phyloP scores from a whole-genome alignment of 441 rosid genomes.

The Populus hybrid region DNA sequence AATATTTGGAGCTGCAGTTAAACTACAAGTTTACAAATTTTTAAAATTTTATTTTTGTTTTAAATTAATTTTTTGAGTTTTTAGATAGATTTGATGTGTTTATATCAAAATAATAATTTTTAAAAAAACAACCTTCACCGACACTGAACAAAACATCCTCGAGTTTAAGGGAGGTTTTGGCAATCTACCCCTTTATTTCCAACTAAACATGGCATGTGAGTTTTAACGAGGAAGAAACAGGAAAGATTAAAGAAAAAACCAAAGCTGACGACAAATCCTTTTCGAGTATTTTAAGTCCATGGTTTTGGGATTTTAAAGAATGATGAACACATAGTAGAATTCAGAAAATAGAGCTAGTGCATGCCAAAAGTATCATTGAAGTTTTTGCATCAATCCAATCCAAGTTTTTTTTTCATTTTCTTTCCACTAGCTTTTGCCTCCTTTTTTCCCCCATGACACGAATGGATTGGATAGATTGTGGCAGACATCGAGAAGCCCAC shows the following conservation, averaged over 20 bases:
- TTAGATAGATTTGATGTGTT: too few relatives aligned
- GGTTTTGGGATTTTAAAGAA: background rate
- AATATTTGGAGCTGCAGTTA: too few relatives aligned
- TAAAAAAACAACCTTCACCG: too few relatives aligned
- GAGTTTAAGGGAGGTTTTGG: too few relatives aligned
- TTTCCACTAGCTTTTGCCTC: slow-evolving; percentile 31
- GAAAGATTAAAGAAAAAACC: too few relatives aligned
- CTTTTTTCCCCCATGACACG: slow-evolving; percentile 11
- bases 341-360: background rate
- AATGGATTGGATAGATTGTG: slow-evolving; percentile 31
- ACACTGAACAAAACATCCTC: too few relatives aligned
- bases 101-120: too few relatives aligned
- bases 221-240: background rate
- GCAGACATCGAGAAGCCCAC: slow-evolving; percentile 35
- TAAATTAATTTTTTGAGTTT: too few relatives aligned
- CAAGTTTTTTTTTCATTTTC: background rate
- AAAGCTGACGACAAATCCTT: background rate
- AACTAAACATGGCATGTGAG: background rate
- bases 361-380: background rate
- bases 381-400: background rate
- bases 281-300: background rate
- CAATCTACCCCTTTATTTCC: too few relatives aligned
- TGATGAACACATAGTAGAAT: background rate
- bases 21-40: too few relatives aligned
- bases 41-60: too few relatives aligned